Evolutionary conservation across 805 yeast genomes (phyloP).

Genomic region (Saturnispora quitensis): DNA sequence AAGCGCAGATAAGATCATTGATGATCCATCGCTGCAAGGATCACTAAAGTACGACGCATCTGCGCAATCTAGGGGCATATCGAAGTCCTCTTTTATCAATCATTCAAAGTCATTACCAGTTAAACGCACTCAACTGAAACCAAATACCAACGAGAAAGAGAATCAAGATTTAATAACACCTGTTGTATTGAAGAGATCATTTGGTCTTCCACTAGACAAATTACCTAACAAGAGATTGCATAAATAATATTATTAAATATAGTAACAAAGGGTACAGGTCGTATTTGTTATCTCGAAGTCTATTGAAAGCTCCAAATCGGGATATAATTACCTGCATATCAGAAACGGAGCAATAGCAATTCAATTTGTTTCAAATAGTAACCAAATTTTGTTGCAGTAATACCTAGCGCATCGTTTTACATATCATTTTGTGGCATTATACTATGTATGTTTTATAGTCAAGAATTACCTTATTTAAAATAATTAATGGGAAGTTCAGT

Average conservation of each 20-base stretch:
- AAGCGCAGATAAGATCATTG: constrained; percentile 49
- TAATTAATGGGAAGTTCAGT: not conserved
- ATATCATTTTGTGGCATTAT: not conserved
- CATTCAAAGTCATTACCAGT: constrained; percentile 61
- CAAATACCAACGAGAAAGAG: not conserved
- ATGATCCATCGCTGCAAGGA: constrained; percentile 30
- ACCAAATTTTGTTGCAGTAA: no score
- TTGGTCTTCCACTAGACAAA: constrained; percentile 20
- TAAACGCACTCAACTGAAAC: constrained; percentile 28
- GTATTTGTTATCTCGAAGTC: not conserved
- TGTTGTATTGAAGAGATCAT: constrained; percentile 14
- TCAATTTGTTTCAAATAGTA: not conserved
- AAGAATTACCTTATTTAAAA: not conserved
- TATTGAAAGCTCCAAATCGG: not conserved
- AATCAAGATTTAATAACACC: not conserved
- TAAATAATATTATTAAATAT: constrained; percentile 5
- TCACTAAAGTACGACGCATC: constrained; percentile 45
- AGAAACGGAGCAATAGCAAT: not conserved
- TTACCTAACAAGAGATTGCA: constrained; percentile 19
- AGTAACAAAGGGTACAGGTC: not conserved
- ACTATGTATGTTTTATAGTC: not conserved
- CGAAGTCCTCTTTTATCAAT: constrained; percentile 45
- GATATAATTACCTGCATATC: not conserved
- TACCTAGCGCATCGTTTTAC: not conserved
- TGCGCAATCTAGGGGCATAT: constrained; percentile 46